phyloP scores from a whole-genome alignment of 345 rosid genomes.

The Nasturtium officinale region DNA sequence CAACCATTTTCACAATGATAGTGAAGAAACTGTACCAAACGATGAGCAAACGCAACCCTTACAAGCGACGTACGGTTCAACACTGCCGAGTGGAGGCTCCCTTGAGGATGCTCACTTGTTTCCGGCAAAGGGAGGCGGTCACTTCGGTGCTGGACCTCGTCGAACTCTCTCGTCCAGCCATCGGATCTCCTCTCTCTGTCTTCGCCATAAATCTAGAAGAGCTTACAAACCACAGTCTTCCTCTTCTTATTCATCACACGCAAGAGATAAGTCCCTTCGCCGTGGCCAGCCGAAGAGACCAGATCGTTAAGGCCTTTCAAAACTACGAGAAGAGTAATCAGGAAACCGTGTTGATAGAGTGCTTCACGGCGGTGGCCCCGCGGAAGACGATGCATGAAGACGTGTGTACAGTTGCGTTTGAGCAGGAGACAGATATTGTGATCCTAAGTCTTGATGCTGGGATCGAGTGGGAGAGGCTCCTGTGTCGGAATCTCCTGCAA shows the following conservation, averaged over 20 bases:
- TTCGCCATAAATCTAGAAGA: constrained; percentile 48
- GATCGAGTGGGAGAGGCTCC: constrained; percentile 30
- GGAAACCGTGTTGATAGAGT: constrained; percentile 41
- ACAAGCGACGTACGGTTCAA: constrained; percentile 44
- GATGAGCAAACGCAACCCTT: constrained; percentile 50
- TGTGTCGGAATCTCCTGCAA: constrained; percentile 38
- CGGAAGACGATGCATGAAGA: constrained; percentile 51
- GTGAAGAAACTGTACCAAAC: constrained; percentile 42
- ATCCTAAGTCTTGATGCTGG: constrained; percentile 38
- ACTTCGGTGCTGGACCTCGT: constrained; percentile 42
- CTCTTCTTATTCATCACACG: constrained; percentile 25
- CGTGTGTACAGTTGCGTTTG: constrained; percentile 45
- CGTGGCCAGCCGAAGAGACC: constrained; percentile 33
- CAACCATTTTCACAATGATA: constrained; percentile 27
- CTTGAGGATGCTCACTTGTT: constrained; percentile 47
- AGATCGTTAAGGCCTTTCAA: constrained; percentile 43
- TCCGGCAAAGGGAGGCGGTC: constrained; percentile 46
- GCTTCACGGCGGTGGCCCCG: constrained; percentile 50
- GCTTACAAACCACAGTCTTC: constrained; percentile 30
- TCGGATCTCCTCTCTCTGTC: constrained; percentile 41
- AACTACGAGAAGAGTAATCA: constrained; percentile 30
- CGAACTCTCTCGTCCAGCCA: constrained; percentile 44
- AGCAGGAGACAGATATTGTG: constrained; percentile 43
- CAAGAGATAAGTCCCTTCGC: constrained; percentile 34
- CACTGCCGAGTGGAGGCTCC: constrained; percentile 33